These are phyloP conservation scores for Aristolochia fimbriata DNA, from an alignment of 164 flowering plant species.

Conservation along the genomic window DNA sequence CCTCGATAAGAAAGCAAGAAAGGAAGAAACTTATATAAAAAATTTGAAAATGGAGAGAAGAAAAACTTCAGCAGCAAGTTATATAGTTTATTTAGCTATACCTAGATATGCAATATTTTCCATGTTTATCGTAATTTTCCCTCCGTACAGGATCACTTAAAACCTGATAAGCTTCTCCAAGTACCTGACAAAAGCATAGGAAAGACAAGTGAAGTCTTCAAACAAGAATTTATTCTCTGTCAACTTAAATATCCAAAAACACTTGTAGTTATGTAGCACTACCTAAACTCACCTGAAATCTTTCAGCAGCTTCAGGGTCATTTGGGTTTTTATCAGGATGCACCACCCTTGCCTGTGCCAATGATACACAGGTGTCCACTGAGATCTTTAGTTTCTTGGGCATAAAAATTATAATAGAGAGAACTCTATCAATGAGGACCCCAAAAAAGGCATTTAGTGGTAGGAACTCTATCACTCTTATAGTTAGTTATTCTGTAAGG, in stretches of 20 bases:
- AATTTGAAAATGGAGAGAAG: no score
- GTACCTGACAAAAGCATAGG: constrained; percentile 28
- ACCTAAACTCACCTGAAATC: constrained; percentile 56
- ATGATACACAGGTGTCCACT: background rate
- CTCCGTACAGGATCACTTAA: constrained; percentile 82
- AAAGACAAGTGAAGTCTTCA: background rate
- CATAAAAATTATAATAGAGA: background rate
- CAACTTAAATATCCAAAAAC: background rate
- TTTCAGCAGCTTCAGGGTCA: constrained; percentile 84
- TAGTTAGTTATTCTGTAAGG: no score
- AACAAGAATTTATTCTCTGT: background rate
- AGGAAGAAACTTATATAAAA: no score
- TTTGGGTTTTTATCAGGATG: constrained; percentile 92
- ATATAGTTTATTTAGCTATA: constrained; percentile 7
- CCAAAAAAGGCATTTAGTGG: background rate
- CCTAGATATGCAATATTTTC: constrained; percentile 65
- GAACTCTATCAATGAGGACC: background rate
- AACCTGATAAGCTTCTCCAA: constrained; percentile 94
- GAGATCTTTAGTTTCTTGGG: background rate
- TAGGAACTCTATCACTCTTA: no score
- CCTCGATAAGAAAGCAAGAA: no score
- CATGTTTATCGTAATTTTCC: constrained; percentile 73
- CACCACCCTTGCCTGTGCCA: constrained; percentile 75
- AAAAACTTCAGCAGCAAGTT: no score
- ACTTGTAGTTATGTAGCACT: background rate